Base-by-base conservation (phyloP, 192 early-diverging fungal genomes). In the Anaeromyces robustus region DNA sequence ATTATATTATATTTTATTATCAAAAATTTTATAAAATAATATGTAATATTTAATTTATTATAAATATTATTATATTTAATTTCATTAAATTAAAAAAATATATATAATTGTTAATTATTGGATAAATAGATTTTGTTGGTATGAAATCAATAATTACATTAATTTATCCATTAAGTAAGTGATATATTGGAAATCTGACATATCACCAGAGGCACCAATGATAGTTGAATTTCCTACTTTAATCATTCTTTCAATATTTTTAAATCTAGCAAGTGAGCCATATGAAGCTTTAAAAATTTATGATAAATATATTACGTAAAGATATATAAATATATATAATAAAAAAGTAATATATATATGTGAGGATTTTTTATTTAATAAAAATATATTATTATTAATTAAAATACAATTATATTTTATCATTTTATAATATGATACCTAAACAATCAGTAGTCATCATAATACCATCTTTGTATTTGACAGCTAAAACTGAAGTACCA, bases 361-460 rank as follows among this genome's bases (percentile, higher is more conserved):
- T n/a, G n/a, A n/a, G n/a, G n/a, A n/a, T n/a, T n/a, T n/a, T n/a
- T n/a, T n/a, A n/a, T n/a, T n/a, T n/a, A n/a, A n/a, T n/a, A n/a
- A n/a, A n/a, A n/a, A n/a, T n/a, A n/a, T n/a, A n/a, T n/a, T n/a
- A n/a, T n/a, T n/a, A n/a, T n/a, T n/a, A n/a, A n/a, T n/a, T n/a
- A n/a, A n/a, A n/a, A n/a, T n/a, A n/a, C n/a, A n/a, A n/a, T n/a
- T n/a, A n/a, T n/a, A n/a, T n/a, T n/a, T n/a, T n/a, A n/a, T n/a
- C n/a, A n/a, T n/a, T n/a, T n/a, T n/a, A n/a, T 14, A 19, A 13
- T 30, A 14, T 77, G 81, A 80, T 85, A 94, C 92, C 91, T 78
- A 99, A 87, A 83, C 92, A 95, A 85, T 99, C 97, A 18, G 96
- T 94, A 12, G 95, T 95, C 86, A 99, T 90, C 93, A 99, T 97